Evolutionary conservation across 257 asterid genomes (phyloP).

Genomic region (Gentiana macrophylla): DNA sequence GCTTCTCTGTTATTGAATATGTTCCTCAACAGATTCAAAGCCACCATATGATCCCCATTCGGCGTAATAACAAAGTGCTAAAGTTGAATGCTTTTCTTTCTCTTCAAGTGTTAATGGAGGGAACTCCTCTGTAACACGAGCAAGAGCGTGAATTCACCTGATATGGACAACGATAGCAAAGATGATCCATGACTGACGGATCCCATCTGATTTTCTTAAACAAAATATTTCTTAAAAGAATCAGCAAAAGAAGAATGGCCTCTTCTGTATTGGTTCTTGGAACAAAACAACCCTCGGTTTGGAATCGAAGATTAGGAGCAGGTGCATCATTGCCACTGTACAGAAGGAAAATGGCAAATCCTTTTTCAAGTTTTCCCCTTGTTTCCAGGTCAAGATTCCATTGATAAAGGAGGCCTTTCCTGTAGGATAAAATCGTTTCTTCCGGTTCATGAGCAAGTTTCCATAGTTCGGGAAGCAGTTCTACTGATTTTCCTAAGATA

Average conservation of each 20-base stretch:
- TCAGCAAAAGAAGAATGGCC: constrained; percentile 62
- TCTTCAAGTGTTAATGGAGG: constrained; percentile 39
- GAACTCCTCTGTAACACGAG: constrained; percentile 68
- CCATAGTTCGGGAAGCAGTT: constrained; percentile 80
- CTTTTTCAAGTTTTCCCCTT: constrained; percentile 54
- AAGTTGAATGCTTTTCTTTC: constrained; percentile 40
- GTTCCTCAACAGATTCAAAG: constrained; percentile 62
- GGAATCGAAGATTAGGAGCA: constrained; percentile 81
- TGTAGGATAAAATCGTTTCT: constrained; percentile 54
- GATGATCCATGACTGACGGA: constrained; percentile 67
- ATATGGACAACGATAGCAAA: constrained; percentile 56
- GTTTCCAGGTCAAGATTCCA: constrained; percentile 69
- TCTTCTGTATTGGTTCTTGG: constrained; percentile 79
- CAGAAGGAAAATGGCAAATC: constrained; percentile 66
- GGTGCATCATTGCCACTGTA: constrained; percentile 72
- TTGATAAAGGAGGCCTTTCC: constrained; percentile 65
- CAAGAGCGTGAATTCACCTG: constrained; percentile 48
- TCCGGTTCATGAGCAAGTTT: constrained; percentile 52
- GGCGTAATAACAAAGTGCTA: constrained; percentile 68
- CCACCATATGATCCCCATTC: constrained; percentile 43
- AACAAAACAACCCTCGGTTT: constrained; percentile 58
- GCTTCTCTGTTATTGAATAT: constrained; percentile 49
- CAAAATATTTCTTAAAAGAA: constrained; percentile 37
- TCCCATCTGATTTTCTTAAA: constrained; percentile 49
- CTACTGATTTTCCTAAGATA: constrained; percentile 64